phyloP scores from a whole-genome alignment of 371 early-diverging fungal genomes.

The Lichtheimia ramosa region DNA sequence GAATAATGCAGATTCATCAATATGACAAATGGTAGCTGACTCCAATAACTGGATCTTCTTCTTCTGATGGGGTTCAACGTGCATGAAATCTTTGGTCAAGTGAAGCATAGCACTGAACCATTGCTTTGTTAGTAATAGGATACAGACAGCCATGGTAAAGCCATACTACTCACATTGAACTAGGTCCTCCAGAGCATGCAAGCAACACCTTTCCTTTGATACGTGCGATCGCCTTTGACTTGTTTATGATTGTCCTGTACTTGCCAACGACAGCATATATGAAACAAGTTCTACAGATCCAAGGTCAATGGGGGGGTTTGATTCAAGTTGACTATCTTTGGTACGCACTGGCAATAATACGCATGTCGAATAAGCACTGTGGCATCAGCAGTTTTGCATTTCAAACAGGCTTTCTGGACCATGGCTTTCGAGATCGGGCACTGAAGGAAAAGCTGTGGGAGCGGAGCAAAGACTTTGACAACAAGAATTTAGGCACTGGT shows the following conservation, averaged over 20 bases:
- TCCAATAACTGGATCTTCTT: slow-evolving; percentile 55
- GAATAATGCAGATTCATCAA: slow-evolving; percentile 72
- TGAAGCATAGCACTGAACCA: slow-evolving; percentile 57
- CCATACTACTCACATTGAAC: slow-evolving; percentile 62
- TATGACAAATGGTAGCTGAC: slow-evolving; percentile 66
- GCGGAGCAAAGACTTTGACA: too few species aligned
- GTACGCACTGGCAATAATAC: slow-evolving; percentile 72
- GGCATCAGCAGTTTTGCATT: slow-evolving; percentile 72
- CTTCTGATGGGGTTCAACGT: slow-evolving; percentile 43
- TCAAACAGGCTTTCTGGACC: slow-evolving; percentile 54
- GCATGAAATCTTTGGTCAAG: slow-evolving; percentile 60
- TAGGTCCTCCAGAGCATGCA: slow-evolving; percentile 86
- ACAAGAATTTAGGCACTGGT: too few species aligned
- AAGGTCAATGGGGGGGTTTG: neutral
- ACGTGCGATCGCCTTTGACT: slow-evolving; percentile 38
- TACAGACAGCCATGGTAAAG: neutral
- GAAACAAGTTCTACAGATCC: slow-evolving; percentile 56
- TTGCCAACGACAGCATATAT: slow-evolving; percentile 62
- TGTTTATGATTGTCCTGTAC: slow-evolving; percentile 63
- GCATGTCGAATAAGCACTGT: slow-evolving; percentile 71
- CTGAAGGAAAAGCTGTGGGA: too few species aligned
- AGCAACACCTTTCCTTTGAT: slow-evolving; percentile 60
- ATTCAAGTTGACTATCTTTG: neutral
- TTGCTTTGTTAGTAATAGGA: neutral
- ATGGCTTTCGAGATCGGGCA: neutral